Conservation (phyloP, 305 asterid genomes). For the Fraxinus floribunda region DNA sequence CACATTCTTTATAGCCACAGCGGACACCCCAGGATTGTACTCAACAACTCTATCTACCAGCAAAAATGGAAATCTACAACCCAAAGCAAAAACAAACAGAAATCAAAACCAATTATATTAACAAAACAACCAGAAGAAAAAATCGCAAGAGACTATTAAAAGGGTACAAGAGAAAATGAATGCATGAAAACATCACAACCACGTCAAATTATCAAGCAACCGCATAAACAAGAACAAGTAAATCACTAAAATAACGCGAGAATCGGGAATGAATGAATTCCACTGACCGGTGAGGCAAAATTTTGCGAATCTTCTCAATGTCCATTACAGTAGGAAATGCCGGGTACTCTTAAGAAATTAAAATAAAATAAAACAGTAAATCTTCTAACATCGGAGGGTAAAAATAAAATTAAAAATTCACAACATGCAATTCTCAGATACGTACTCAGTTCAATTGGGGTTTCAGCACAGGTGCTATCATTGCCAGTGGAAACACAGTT, state of each 20-base stretch:
- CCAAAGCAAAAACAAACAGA: background rate
- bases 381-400: background rate
- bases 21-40: slow-evolving; percentile 79
- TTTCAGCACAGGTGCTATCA: background rate
- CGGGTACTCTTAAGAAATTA: slow-evolving; percentile 54
- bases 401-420: background rate
- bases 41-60: slow-evolving; percentile 89
- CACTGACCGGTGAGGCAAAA: slow-evolving; percentile 78
- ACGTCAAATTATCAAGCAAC: background rate
- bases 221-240: background rate
- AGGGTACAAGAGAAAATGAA: background rate
- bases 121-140: background rate
- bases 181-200: background rate
- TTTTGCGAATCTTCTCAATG: slow-evolving; percentile 79
- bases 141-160: background rate
- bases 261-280: background rate
- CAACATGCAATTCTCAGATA: background rate
- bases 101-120: slow-evolving; percentile 11
- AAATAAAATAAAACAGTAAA: background rate
- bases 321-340: slow-evolving; percentile 87
- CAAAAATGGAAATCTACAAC: slow-evolving; percentile 76
- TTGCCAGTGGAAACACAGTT: background rate
- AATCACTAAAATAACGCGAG: background rate
- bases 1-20: slow-evolving; percentile 87
- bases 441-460: slow-evolving; percentile 8